Evolutionary conservation across 1,139 yeast genomes (phyloP).

Genomic region (Diutina mesorugosa): DNA sequence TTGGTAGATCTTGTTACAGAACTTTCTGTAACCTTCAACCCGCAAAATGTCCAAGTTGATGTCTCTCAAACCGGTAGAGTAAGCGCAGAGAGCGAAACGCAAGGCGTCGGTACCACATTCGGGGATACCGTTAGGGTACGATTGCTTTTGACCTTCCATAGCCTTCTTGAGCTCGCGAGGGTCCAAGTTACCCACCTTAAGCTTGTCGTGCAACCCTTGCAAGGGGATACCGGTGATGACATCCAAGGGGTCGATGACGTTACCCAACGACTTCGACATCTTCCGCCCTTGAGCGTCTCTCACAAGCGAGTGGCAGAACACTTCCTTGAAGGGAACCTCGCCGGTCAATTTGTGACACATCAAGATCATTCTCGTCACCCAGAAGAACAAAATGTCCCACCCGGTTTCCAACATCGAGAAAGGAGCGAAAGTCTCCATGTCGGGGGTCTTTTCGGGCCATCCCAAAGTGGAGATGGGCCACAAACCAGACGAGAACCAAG

Average conservation of each 20-base stretch:
- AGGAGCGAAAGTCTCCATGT: conserved; percentile 72
- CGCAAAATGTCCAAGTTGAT: conserved; percentile 91
- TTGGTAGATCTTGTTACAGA: conserved; percentile 98
- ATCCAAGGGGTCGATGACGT: conserved; percentile 90
- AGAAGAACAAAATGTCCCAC: conserved; percentile 97
- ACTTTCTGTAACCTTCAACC: conserved; percentile 98
- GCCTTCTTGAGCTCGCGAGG: conserved; percentile 84
- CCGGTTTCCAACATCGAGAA: conserved; percentile 95
- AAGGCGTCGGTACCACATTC: conserved; percentile 99
- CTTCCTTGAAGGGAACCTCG: conserved; percentile 85
- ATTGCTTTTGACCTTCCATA: conserved; percentile 71
- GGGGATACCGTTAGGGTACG: conserved; percentile 96
- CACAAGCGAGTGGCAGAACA: conserved; percentile 94
- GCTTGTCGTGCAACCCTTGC: conserved; percentile 67
- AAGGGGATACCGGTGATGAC: conserved; percentile 82
- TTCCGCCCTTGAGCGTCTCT: conserved; percentile 99
- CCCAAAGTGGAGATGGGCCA: conserved; percentile 98
- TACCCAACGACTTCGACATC: conserved; percentile 96
- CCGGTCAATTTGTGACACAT: conserved; percentile 87
- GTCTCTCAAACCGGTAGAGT: conserved; percentile 97
- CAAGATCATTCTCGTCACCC: conserved; percentile 97
- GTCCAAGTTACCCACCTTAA: conserved; percentile 74
- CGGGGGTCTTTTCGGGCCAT: conserved; percentile 78
- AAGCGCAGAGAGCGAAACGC: conserved; percentile 96
- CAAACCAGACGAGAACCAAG: conserved; percentile 97